Evolutionary conservation across 495 filamentous ascomycete genomes (phyloP), one percentile per base, ranked within the genome.

Genomic region (Lasiosphaeria ovina): DNA sequence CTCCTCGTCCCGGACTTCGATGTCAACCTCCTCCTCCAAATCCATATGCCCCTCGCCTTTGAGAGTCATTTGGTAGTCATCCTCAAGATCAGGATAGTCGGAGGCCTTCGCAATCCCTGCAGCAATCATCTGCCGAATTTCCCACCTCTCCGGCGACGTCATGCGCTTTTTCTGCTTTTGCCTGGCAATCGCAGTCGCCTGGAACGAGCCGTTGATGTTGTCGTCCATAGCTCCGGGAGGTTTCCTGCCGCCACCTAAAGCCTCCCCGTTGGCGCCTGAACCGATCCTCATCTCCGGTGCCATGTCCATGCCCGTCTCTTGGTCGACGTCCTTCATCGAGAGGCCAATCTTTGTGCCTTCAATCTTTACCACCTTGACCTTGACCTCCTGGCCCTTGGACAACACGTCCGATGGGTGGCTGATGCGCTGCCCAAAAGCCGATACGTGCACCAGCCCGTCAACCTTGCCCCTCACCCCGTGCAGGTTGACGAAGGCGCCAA

Each of bases 241-340:
- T 64, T 88, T 89, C 55, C 83, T 74, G 32, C 82, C 74, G 5
- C 89, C 87, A 59, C 91, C 85, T 4, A 97, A 77, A 5, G 83
- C 82, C 70, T 91, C 87, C 86, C 89, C 90, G 65, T 98, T 98
- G 14, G 94, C 94, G 12, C 94, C 94, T 6, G 94, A 96, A 36
- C 89, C 89, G 60, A 98, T 79, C 59, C 90, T 83, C 59, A 85
- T 81, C 62, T 93, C 88, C 11, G 93, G 92, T 14, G 87, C 85
- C 31, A 96, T 76, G 70, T 98, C 93, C 66, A 85, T 82, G 3
- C 94, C 94, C 34, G 91, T 94, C 42, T 84, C 83, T 70, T 98
- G 94, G 63, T 98, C 95, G 12, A 95, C 94, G 55, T 97, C 93
- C 71, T 96, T 96, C 93, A 98, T 97, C 3, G 91, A 95, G 12